Evolutionary conservation across 805 yeast genomes (phyloP).

Genomic region (Saturnispora mendoncae): DNA sequence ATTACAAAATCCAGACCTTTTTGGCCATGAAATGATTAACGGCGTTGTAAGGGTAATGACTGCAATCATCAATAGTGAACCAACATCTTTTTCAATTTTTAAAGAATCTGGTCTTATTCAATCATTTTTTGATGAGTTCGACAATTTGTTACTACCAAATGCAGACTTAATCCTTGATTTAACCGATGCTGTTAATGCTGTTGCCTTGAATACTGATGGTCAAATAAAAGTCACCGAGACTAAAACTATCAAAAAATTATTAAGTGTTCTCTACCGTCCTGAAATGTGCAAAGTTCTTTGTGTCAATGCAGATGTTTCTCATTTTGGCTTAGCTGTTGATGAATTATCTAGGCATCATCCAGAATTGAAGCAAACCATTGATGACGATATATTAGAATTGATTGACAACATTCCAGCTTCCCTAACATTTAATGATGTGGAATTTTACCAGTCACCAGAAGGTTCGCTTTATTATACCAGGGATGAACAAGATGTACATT

Average conservation of each 20-base stretch:
- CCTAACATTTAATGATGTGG: slow-evolving; percentile 33
- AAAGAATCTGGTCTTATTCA: slow-evolving; percentile 72
- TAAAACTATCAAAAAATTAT: slow-evolving; percentile 35
- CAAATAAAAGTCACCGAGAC: slow-evolving; percentile 42
- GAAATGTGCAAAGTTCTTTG: slow-evolving; percentile 47
- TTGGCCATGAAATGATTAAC: slow-evolving; percentile 60
- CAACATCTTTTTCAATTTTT: slow-evolving; percentile 75
- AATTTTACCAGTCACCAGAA: slow-evolving; percentile 35
- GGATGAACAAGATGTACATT: slow-evolving; percentile 34
- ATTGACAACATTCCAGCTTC: slow-evolving; percentile 36
- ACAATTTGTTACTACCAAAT: slow-evolving; percentile 45
- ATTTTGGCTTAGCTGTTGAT: slow-evolving; percentile 63
- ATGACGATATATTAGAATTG: slow-evolving; percentile 38
- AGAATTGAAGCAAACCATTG: slow-evolving; percentile 50
- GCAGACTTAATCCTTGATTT: slow-evolving; percentile 50
- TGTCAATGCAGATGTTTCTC: slow-evolving; percentile 42
- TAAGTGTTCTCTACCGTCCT: slow-evolving; percentile 40
- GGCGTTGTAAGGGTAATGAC: slow-evolving; percentile 56
- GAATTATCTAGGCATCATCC: slow-evolving; percentile 81
- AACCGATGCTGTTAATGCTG: slow-evolving; percentile 74
- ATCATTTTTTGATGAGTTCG: slow-evolving; percentile 50
- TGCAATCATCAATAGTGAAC: slow-evolving; percentile 77
- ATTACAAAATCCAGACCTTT: slow-evolving; percentile 43
- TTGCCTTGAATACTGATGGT: slow-evolving; percentile 71
- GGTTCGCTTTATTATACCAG: slow-evolving; percentile 34